phyloP scores from a whole-genome alignment of 1,139 yeast genomes.

The Lodderomyces elongisporus region DNA sequence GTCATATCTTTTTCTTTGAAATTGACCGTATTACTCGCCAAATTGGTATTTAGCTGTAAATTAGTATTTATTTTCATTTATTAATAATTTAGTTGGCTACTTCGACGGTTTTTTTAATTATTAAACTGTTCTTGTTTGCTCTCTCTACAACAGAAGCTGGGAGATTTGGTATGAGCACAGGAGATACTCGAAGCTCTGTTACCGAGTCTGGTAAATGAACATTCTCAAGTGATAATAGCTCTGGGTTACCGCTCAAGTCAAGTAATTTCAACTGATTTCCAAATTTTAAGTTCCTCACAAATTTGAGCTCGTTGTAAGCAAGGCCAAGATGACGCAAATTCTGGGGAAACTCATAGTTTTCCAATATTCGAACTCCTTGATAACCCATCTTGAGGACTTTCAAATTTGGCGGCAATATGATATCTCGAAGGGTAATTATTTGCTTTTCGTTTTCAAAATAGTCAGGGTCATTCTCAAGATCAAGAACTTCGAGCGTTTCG shows the following conservation, averaged over 20 bases:
- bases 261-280: slow-evolving; percentile 31
- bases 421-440: slow-evolving; percentile 41
- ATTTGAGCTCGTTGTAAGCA: slow-evolving; percentile 37
- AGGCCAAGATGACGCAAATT: slow-evolving; percentile 29
- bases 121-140: slow-evolving; percentile 33
- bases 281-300: slow-evolving; percentile 35
- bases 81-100: not conserved
- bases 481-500: slow-evolving; percentile 32
- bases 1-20: too few species aligned
- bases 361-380: slow-evolving; percentile 37
- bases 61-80: not conserved
- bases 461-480: slow-evolving; percentile 42
- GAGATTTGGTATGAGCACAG: slow-evolving; percentile 31
- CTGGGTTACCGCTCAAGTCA: slow-evolving; percentile 43
- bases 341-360: slow-evolving; percentile 37
- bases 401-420: slow-evolving; percentile 34
- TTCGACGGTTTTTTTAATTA: slow-evolving; percentile 21
- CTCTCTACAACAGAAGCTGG: slow-evolving; percentile 40
- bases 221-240: slow-evolving; percentile 35
- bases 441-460: slow-evolving; percentile 38
- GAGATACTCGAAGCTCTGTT: slow-evolving; percentile 32
- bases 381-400: slow-evolving; percentile 35
- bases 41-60: not conserved
- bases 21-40: not conserved
- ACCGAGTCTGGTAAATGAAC: slow-evolving; percentile 36